Percentiles rank a stretch among this genome's conserved stretches.
phyloP scores from a whole-genome alignment of 1,284 basidiomycete genomes.

The Grifola frondosa region DNA sequence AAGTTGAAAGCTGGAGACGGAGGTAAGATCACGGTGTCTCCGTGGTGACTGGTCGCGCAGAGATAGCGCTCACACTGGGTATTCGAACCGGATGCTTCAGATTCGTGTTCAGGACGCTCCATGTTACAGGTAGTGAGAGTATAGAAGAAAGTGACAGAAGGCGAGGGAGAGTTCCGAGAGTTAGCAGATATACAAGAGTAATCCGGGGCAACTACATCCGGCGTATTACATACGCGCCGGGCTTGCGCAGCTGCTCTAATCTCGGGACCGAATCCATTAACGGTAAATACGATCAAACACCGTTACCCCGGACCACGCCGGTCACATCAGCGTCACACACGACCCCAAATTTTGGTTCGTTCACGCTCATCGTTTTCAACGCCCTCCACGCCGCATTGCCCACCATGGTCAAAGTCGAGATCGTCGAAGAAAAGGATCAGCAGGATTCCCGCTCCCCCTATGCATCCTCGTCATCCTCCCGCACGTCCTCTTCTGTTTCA shows the following conservation, averaged over 20 bases:
- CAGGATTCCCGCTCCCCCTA: conserved; percentile 58
- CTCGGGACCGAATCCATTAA: conserved; percentile 20
- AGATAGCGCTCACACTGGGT: conserved; percentile 17
- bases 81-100: conserved; percentile 11
- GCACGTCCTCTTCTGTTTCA: conserved; percentile 66
- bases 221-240: conserved; percentile 18
- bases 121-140: conserved; percentile 8
- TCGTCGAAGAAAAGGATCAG: conserved; percentile 74
- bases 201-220: conserved; percentile 14
- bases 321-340: too few species aligned
- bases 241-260: conserved; percentile 11
- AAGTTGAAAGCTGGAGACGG: conserved; percentile 50
- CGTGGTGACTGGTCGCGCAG: conserved; percentile 2
- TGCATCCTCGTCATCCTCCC: conserved; percentile 62
- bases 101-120: conserved; percentile 13
- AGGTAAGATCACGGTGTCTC: conserved; percentile 10
- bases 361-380: conserved; percentile 5
- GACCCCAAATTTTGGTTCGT: conserved; percentile 10
- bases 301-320: background rate
- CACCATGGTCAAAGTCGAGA: conserved; percentile 82
- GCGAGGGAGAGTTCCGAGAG: conserved; percentile 11
- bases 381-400: conserved; percentile 14
- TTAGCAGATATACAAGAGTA: conserved; percentile 11
- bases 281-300: conserved; percentile 4
- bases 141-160: conserved; percentile 4